Conservation (phyloP, 768 basidiomycete species). For the Leccinum pellstonianum region DNA sequence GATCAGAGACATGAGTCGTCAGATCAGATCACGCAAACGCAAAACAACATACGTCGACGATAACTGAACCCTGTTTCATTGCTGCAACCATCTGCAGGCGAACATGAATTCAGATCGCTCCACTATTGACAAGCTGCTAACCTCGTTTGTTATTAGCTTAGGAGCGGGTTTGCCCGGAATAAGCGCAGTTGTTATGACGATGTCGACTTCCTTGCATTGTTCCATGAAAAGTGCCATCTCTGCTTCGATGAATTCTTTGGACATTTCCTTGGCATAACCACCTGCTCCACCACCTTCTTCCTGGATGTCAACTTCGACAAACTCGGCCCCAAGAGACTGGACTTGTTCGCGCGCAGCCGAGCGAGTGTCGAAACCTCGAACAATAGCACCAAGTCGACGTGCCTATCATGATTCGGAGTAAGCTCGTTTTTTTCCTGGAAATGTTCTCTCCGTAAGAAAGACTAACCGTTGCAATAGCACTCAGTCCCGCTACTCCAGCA, state of each 20-base stretch:
- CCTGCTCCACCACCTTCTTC: conserved; percentile 83
- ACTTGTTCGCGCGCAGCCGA: conserved; percentile 86
- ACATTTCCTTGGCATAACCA: conserved; percentile 90
- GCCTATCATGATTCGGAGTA: conserved; percentile 45
- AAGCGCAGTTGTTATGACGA: conserved; percentile 83
- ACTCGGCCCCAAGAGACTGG: conserved; percentile 86
- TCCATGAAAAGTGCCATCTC: conserved; percentile 88
- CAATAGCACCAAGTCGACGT: conserved; percentile 80
- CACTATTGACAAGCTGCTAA: conserved; percentile 10
- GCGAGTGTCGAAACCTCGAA: conserved; percentile 85
- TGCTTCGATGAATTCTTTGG: conserved; percentile 83
- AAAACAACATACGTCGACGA: conserved; percentile 57
- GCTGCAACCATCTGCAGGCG: conserved; percentile 65
- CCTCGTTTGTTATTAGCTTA: conserved; percentile 75
- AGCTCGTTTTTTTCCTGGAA: neutral
- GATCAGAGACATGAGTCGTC: conserved; percentile 16
- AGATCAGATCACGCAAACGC: neutral
- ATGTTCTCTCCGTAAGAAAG: neutral
- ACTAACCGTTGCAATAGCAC: conserved; percentile 79
- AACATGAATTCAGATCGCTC: conserved; percentile 8
- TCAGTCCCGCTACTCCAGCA: conserved; percentile 85
- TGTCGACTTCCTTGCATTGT: conserved; percentile 88
- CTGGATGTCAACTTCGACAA: conserved; percentile 75
- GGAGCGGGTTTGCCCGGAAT: conserved; percentile 88
- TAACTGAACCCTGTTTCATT: conserved; percentile 91